Percentiles rank a stretch among this genome's conserved stretches.
Conservation (phyloP, 1,284 basidiomycete species). For the Fomitopsis palustris region DNA sequence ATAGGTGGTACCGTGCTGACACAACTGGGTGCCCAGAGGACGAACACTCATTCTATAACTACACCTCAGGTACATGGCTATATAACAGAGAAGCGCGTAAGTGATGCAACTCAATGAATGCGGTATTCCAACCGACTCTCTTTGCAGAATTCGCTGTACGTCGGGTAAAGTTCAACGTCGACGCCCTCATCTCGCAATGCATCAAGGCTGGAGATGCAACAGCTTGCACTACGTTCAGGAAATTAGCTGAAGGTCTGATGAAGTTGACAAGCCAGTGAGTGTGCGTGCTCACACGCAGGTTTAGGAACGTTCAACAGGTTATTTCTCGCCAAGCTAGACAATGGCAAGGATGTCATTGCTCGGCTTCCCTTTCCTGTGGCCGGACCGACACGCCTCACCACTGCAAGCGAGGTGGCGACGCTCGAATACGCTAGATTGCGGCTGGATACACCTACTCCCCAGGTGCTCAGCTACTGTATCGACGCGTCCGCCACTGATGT, state of each 20-base stretch:
- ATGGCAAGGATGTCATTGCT: slow-evolving; percentile 27
- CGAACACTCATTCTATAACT: not conserved
- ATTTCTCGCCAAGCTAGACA: slow-evolving; percentile 22
- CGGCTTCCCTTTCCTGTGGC: slow-evolving; percentile 29
- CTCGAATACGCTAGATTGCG: slow-evolving; percentile 30
- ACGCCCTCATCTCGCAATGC: not conserved
- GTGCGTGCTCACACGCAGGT: not conserved
- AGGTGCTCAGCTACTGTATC: slow-evolving; percentile 31
- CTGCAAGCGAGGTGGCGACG: slow-evolving; percentile 41
- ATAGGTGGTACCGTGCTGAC: not conserved
- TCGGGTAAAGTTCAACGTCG: not conserved
- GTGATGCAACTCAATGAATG: not conserved
- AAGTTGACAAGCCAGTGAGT: too few relatives aligned
- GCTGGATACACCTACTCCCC: slow-evolving; percentile 30
- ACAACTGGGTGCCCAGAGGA: not conserved
- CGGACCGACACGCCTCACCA: slow-evolving; percentile 28
- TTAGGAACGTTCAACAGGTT: not conserved
- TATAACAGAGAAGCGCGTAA: not conserved
- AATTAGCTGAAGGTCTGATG: not conserved
- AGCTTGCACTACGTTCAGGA: not conserved
- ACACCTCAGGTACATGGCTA: not conserved
- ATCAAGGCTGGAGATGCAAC: not conserved
- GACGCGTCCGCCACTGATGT: slow-evolving; percentile 20
- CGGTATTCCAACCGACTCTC: too few relatives aligned
- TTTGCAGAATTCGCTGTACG: not conserved